These are phyloP conservation scores for Medicago arabica DNA, from an alignment of 306 rosid genomes.

Conservation along the genomic window DNA sequence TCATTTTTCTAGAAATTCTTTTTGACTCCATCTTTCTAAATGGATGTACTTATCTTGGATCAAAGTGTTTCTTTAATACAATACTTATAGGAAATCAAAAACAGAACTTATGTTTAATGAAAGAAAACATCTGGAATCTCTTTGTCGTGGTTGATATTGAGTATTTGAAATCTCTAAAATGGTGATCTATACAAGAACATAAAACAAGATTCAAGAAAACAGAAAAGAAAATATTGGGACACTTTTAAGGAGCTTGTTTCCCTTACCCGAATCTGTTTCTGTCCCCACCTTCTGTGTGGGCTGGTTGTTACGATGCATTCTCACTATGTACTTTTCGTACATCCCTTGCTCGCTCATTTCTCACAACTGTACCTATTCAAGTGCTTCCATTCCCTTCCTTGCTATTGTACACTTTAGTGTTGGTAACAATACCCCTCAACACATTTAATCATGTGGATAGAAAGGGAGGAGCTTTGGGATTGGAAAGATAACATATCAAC, in stretches of 20 bases:
- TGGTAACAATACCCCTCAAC: not conserved
- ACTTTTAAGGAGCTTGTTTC: constrained; percentile 31
- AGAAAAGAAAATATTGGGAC: constrained; percentile 24
- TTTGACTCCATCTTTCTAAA: constrained; percentile 21
- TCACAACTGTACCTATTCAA: not conserved
- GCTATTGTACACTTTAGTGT: not conserved
- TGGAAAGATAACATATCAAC: constrained; percentile 31
- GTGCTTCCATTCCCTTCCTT: constrained; percentile 8
- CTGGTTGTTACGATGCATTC: constrained; percentile 5
- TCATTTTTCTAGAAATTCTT: constrained; percentile 22
- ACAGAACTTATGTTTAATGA: not conserved
- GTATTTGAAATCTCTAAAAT: constrained; percentile 1
- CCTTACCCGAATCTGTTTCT: constrained; percentile 8
- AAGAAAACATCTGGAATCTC: constrained; percentile 1
- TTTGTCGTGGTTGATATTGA: constrained; percentile 3
- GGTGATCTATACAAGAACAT: constrained; percentile 1
- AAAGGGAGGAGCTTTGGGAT: constrained; percentile 18
- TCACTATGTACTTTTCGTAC: not conserved
- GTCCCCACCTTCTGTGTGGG: not conserved
- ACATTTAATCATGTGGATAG: constrained; percentile 16
- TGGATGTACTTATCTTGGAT: constrained; percentile 33
- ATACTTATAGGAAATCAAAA: constrained; percentile 4
- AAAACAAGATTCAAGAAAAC: constrained; percentile 5
- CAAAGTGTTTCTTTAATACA: constrained; percentile 11
- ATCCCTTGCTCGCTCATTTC: not conserved